phyloP scores from a whole-genome alignment of 805 yeast genomes.

The Kluyveromyces wickerhamii region DNA sequence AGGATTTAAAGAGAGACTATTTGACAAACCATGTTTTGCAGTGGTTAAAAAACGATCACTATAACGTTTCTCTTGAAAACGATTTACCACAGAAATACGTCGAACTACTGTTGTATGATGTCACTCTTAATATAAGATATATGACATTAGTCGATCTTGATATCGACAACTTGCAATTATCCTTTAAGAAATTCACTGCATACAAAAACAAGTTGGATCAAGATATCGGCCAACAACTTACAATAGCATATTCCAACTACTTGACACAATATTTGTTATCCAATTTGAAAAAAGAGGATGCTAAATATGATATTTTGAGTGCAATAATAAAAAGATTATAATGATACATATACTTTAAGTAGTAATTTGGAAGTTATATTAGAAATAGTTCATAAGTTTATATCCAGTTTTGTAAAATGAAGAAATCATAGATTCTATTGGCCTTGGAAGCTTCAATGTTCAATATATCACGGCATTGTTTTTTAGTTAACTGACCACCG shows the following conservation, averaged over 20 bases:
- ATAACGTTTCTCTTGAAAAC: slow-evolving; percentile 24
- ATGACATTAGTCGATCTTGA: slow-evolving; percentile 31
- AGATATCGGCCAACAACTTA: slow-evolving; percentile 30
- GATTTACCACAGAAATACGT: slow-evolving; percentile 32
- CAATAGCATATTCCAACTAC: slow-evolving; percentile 26
- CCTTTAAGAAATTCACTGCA: slow-evolving; percentile 65
- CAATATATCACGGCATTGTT: slow-evolving; percentile 74
- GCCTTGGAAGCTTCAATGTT: slow-evolving; percentile 85
- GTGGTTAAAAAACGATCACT: slow-evolving; percentile 39
- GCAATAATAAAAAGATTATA: slow-evolving; percentile 28
- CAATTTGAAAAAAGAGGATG: slow-evolving; percentile 21
- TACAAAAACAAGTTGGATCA: slow-evolving; percentile 39
- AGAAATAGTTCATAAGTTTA: too few relatives aligned
- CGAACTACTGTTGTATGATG: slow-evolving; percentile 39
- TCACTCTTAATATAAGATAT: slow-evolving; percentile 61
- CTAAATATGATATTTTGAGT: slow-evolving; percentile 24
- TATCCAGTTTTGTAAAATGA: slow-evolving; percentile 86
- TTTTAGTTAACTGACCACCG: slow-evolving; percentile 77
- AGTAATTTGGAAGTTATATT: not conserved
- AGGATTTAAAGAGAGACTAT: slow-evolving; percentile 59
- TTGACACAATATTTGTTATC: slow-evolving; percentile 30
- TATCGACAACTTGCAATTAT: slow-evolving; percentile 53
- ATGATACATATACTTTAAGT: slow-evolving; percentile 3
- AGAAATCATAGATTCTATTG: slow-evolving; percentile 83
- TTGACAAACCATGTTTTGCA: slow-evolving; percentile 57